These are phyloP conservation scores for Fusarium bulbicola DNA, from an alignment of 2,329 filamentous ascomycete genomes.

Conservation along the genomic window DNA sequence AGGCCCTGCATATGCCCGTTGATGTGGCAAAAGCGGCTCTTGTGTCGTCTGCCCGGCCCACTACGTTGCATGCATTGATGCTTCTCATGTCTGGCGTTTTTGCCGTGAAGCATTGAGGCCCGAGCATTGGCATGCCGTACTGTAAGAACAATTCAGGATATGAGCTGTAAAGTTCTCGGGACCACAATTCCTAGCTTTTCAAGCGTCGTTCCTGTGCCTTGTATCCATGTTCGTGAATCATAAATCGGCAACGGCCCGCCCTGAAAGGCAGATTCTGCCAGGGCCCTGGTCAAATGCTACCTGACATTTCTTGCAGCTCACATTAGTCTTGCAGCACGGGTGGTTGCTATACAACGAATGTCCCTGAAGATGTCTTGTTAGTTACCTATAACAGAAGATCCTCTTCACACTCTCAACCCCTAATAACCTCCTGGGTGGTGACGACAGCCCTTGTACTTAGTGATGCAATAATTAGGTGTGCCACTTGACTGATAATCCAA, in stretches of 20 bases:
- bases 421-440: neutral
- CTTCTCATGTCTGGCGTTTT: neutral
- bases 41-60: slow-evolving; percentile 20
- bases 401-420: neutral
- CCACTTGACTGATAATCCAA: neutral
- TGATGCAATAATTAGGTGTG: neutral
- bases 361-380: slow-evolving; percentile 5
- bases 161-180: neutral
- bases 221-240: slow-evolving; percentile 14
- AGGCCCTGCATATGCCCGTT: slow-evolving; percentile 39
- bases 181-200: neutral
- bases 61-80: slow-evolving; percentile 27
- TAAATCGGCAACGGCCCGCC: slow-evolving; percentile 26
- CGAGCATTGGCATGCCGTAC: neutral
- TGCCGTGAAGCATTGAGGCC: slow-evolving; percentile 6
- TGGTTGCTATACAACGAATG: slow-evolving; percentile 4
- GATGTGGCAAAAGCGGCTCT: slow-evolving; percentile 43
- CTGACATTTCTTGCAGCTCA: slow-evolving; percentile 38
- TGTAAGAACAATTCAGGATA: slow-evolving; percentile 10
- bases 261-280: slow-evolving; percentile 19
- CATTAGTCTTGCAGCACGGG: slow-evolving; percentile 26
- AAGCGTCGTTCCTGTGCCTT: neutral
- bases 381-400: neutral
- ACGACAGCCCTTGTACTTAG: neutral
- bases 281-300: slow-evolving; percentile 25